Evolutionary conservation across 75 land plant species (phyloP).

Genomic region (Pseudotsuga menziesii): DNA sequence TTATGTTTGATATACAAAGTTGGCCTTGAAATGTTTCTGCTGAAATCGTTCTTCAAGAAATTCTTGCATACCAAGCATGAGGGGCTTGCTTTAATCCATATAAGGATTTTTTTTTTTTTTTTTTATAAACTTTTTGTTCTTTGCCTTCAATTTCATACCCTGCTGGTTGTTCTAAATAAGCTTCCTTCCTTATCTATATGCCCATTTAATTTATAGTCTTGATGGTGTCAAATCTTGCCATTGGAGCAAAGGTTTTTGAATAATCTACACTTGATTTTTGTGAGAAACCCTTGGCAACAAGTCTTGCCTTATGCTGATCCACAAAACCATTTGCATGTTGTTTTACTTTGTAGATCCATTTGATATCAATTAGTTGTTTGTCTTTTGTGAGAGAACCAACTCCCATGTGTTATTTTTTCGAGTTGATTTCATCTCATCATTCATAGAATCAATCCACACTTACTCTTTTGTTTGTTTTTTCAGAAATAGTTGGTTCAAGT

Average conservation of each 20-base stretch:
- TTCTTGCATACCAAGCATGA: no score
- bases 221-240: background rate
- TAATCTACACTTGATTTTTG: background rate
- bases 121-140: no score
- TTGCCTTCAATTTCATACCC: no score
- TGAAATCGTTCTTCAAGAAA: no score
- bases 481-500: background rate
- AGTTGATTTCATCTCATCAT: background rate
- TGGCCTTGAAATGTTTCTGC: no score
- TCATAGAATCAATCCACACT: background rate
- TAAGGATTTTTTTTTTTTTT: no score
- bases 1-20: no score
- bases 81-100: no score
- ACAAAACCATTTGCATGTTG: background rate
- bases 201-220: no score
- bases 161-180: no score
- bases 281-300: background rate
- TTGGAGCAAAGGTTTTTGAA: background rate
- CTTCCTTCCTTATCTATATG: no score
- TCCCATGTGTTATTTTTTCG: background rate
- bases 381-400: background rate
- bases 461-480: background rate
- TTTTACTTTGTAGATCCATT: background rate
- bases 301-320: background rate
- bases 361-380: background rate